Base-by-base conservation (phyloP, 331 rosid genomes). In the Ulmus americana region DNA sequence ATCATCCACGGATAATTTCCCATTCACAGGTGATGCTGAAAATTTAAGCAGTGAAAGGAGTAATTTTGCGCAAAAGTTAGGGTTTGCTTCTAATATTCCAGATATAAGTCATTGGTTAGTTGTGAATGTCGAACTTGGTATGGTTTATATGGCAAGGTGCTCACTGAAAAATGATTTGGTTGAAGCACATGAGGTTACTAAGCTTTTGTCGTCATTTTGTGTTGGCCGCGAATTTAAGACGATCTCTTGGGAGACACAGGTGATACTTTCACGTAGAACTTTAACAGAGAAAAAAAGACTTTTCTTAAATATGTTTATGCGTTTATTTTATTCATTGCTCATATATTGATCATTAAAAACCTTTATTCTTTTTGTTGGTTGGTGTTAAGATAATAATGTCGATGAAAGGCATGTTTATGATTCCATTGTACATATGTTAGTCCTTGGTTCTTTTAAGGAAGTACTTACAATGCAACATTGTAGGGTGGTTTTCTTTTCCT, bases 401-500 rank as follows among this genome's bases (percentile, higher is more conserved):
- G 44, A 14, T 15, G 50, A 50, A 65, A 45, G 53, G 64, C 48
- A 44, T 78, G 45, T 45, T 10, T 66, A 16, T 70, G 6, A 65
- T 69, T 13, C 61, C 69, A 8, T 73, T 45, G 14, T 70, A 62
- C 51, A 39, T 63, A 65, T 70, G 28, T 51, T 55, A 54, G 56
- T 69, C 52, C 55, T 75, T 62, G 43, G 52, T 63, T 56, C 55
- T 68, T 71, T 42, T 54, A 8, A 70, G 39, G 43, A 72, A 18
- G 71, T 67, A 75, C 45, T 47, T 71, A 69, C 52, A 63, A 64
- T 80, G 70, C 70, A 78, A 61, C 73, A 59, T 77, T 63, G 82
- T 95, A 92, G 98, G 98, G 91, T 55, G 97, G 95, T 76, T 12
- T 74, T 54, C 16, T 91, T 67, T 74, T 86, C 78, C 82, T 92